Percentiles rank a stretch among this genome's conserved stretches.
phyloP scores from a whole-genome alignment of 1,284 basidiomycete genomes.

The Leccinum subrobustum region DNA sequence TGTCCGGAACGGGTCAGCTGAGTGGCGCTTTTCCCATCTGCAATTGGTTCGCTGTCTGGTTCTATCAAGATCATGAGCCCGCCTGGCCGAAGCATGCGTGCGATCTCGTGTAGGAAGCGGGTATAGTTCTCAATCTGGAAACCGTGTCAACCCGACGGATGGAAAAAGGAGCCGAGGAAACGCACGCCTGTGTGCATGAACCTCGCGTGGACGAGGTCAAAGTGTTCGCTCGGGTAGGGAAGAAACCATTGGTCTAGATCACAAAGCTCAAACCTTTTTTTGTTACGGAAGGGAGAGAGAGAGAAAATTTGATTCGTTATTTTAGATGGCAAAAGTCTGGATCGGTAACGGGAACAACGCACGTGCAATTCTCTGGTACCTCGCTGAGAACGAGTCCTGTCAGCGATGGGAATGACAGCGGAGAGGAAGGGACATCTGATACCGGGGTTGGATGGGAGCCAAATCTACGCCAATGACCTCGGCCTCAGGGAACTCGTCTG shows the following conservation, averaged over 20 bases:
- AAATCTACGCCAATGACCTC: constrained; percentile 68
- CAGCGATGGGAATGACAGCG: constrained; percentile 13
- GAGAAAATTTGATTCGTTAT: constrained; percentile 2
- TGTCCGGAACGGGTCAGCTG: constrained; percentile 36
- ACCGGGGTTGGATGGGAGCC: constrained; percentile 69
- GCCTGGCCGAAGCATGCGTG: constrained; percentile 63
- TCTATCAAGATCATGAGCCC: constrained; percentile 68
- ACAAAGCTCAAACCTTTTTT: constrained; percentile 61
- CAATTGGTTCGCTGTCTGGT: constrained; percentile 49
- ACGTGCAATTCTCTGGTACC: constrained; percentile 70
- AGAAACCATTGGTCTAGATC: constrained; percentile 57
- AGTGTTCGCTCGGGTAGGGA: constrained; percentile 59
- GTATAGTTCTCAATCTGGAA: constrained; percentile 59
- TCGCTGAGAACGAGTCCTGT: constrained; percentile 37
- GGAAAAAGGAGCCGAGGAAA: background rate
- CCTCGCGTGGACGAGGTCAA: constrained; percentile 66
- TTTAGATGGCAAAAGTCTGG: constrained; percentile 5
- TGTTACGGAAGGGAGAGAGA: background rate
- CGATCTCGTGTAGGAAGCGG: constrained; percentile 55
- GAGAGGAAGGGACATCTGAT: constrained; percentile 21
- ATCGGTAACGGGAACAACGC: constrained; percentile 28
- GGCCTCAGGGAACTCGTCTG: constrained; percentile 64
- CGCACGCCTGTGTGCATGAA: constrained; percentile 57
- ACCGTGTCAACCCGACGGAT: constrained; percentile 8
- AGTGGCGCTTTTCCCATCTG: constrained; percentile 42